These are phyloP conservation scores for Penicillium sp. DNA, from an alignment of 2,329 filamentous ascomycete genomes.

Conservation along the genomic window DNA sequence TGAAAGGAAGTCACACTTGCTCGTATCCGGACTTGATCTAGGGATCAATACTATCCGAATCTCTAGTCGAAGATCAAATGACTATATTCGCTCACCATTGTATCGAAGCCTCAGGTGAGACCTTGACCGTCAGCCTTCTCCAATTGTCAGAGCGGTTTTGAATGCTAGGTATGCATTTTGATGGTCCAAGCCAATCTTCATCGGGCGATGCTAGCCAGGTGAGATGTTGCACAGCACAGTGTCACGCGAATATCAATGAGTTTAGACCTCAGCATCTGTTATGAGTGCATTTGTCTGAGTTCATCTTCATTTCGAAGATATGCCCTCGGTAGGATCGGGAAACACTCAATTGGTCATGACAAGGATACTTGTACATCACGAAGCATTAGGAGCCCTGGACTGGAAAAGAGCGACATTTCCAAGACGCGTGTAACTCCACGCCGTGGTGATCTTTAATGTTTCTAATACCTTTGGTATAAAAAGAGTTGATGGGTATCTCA, in stretches of 20 bases:
- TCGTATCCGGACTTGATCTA: too few relatives aligned
- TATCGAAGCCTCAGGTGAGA: neutral
- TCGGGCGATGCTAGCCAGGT: neutral
- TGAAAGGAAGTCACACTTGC: too few relatives aligned
- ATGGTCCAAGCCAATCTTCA: neutral
- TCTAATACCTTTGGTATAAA: neutral
- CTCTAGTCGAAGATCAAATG: neutral
- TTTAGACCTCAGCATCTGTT: too few relatives aligned
- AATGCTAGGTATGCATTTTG: neutral
- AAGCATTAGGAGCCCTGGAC: neutral
- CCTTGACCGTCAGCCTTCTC: neutral
- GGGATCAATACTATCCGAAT: too few relatives aligned
- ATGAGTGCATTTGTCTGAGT: neutral
- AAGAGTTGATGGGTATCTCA: neutral
- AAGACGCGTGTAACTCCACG: neutral
- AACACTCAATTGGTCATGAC: neutral
- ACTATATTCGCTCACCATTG: neutral
- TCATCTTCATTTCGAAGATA: neutral
- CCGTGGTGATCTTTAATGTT: neutral
- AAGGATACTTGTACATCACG: neutral
- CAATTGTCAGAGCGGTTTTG: neutral
- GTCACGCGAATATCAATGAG: too few relatives aligned
- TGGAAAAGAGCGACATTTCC: neutral
- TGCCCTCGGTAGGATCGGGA: neutral
- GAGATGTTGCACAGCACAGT: neutral